Evolutionary conservation across 1,284 basidiomycete genomes (phyloP), one percentile per base, ranked within the genome.

Genomic region (Golubevia sp.): DNA sequence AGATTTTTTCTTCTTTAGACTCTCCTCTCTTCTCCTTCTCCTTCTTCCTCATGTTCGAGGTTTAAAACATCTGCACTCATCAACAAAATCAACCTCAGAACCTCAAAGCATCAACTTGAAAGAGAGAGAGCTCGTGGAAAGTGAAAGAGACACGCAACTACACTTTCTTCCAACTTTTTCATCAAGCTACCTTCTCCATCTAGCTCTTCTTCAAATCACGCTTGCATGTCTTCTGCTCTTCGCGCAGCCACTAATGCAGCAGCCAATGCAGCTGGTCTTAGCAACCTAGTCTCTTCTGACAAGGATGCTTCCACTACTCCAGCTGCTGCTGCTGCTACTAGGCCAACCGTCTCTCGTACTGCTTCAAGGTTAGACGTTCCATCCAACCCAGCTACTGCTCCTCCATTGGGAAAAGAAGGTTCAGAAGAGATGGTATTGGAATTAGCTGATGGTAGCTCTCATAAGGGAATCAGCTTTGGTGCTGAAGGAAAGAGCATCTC

Each of bases 391-490:
- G 58, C 11, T 55, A 20, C 7, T n/a, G 21, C 21, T 60, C 65
- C 55, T 53, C 76, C 61, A 62, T 60, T 68, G 58, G 68, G 59
- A 8, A 51, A 38, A 23, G 48, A 24, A n/a, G n/a, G 20, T 27
- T 55, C 44, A 8, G 23, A 38, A 11, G 82, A 85, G 73, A 87
- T 87, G 86, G 90, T 98, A 55, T 88, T 99, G 64, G 94, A 99
- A 85, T 88, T 99, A 62, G 89, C 89, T 58, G 96, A 99, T 85
- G 96, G 96, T 13, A 90, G 92, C 65, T 90, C 92, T 1, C 93
- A 90, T 79, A 88, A 90, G 62, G 97, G 97, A 55, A 91, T 93
- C 83, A 93, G 91, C 83, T 99, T 99, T 82, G 97, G 97, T 77
- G 94, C 94, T 2, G 88, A 92, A 76, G 89, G 88, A 61, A 96